Conservation (phyloP, 2,329 filamentous ascomycete species). For the Parastagonospora avenae region DNA sequence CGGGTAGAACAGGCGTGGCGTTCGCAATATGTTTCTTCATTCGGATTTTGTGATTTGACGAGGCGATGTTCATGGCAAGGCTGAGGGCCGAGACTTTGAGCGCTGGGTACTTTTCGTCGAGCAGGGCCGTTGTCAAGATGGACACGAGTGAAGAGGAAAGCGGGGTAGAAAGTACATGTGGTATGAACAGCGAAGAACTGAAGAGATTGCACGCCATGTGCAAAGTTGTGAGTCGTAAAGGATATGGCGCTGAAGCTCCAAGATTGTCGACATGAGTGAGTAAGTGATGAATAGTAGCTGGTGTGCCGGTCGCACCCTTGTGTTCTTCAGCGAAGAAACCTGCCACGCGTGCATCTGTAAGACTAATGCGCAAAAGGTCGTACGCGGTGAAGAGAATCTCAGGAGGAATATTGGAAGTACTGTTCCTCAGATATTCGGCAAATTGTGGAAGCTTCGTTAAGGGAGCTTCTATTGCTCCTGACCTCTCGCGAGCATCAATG, state of each 20-base stretch:
- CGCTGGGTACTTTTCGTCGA: constrained; percentile 75
- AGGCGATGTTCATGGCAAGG: constrained; percentile 80
- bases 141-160: constrained; percentile 65
- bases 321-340: constrained; percentile 81
- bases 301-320: constrained; percentile 54
- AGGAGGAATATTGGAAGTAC: constrained; percentile 61
- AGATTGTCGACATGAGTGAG: constrained; percentile 62
- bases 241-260: constrained; percentile 69
- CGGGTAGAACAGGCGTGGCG: constrained; percentile 12
- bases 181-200: constrained; percentile 71
- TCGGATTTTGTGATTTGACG: constrained; percentile 70
- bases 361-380: constrained; percentile 80
- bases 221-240: constrained; percentile 79
- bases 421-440: constrained; percentile 63
- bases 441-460: constrained; percentile 74
- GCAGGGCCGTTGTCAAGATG: constrained; percentile 75
- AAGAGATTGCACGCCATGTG: constrained; percentile 88
- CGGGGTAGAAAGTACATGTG: constrained; percentile 60
- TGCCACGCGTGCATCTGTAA: constrained; percentile 78
- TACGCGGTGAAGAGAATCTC: constrained; percentile 78
- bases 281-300: constrained; percentile 61
- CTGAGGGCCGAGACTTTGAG: constrained; percentile 82
- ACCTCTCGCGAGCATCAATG: constrained; percentile 64
- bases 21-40: constrained; percentile 55
- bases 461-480: constrained; percentile 67